Conservation (phyloP, 257 asterid genomes). For the Plantago elongata region DNA sequence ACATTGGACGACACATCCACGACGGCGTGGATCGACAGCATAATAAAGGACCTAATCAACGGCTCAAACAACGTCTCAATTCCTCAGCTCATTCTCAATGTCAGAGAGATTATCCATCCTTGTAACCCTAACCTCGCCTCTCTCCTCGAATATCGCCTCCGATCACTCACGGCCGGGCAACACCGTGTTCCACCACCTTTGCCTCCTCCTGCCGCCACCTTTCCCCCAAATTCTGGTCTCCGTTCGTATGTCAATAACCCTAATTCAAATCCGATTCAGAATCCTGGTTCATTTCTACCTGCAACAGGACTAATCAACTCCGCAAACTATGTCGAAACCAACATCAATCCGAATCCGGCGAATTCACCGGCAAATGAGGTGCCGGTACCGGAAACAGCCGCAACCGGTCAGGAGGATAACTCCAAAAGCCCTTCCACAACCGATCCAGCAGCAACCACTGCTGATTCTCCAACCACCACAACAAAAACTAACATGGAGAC, state of each 20-base stretch:
- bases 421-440: constrained; percentile 31
- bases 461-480: constrained; percentile 24
- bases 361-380: not conserved
- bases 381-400: not conserved
- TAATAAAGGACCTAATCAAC: constrained; percentile 82
- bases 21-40: constrained; percentile 81
- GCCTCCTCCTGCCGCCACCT: not conserved
- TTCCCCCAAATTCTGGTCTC: too few species aligned
- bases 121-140: constrained; percentile 87
- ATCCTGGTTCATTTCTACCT: constrained; percentile 23
- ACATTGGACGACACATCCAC: constrained; percentile 27
- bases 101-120: constrained; percentile 81
- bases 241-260: too few species aligned
- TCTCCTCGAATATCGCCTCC: constrained; percentile 70
- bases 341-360: constrained; percentile 1
- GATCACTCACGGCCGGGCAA: constrained; percentile 40
- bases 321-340: not conserved
- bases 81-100: constrained; percentile 88
- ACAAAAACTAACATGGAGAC: constrained; percentile 18
- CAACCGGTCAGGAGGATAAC: constrained; percentile 20
- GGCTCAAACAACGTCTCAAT: constrained; percentile 64
- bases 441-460: constrained; percentile 13
- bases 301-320: constrained; percentile 15
- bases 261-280: not conserved
- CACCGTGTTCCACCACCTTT: not conserved